Conservation (phyloP, 140 eudicot species). For the Bidens hawaiensis region DNA sequence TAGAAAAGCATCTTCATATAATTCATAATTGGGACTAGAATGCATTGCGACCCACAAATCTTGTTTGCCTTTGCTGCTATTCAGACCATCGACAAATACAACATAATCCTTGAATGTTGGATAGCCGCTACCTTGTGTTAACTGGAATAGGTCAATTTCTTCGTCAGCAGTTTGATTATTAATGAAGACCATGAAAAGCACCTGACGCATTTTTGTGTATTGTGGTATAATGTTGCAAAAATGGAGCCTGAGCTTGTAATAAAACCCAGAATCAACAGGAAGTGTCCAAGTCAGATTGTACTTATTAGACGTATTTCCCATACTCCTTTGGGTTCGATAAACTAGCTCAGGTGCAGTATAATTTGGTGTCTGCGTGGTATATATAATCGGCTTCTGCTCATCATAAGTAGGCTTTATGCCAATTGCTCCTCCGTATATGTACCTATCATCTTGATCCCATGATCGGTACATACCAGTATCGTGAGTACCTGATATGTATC, state of each 20-base stretch:
- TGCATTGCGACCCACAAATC: constrained; percentile 32
- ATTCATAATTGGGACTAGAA: constrained; percentile 4
- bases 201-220: background rate
- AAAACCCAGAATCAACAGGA: constrained; percentile 52
- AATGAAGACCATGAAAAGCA: constrained; percentile 31
- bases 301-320: background rate
- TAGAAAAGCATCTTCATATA: constrained; percentile 18
- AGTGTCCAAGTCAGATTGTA: constrained; percentile 48
- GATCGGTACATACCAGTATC: constrained; percentile 59
- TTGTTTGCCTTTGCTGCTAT: constrained; percentile 16
- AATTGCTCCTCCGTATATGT: constrained; percentile 11
- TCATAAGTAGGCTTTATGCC: constrained; percentile 11
- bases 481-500: background rate
- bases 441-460: constrained; percentile 42
- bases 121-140: constrained; percentile 23
- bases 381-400: constrained; percentile 20
- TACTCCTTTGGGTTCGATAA: constrained; percentile 41
- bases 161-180: constrained; percentile 41
- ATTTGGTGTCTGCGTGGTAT: constrained; percentile 27
- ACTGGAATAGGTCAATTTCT: constrained; percentile 6
- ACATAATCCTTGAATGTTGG: constrained; percentile 41
- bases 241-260: constrained; percentile 51
- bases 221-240: constrained; percentile 34
- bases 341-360: constrained; percentile 54
- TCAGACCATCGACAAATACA: constrained; percentile 11